Base-by-base conservation (phyloP, 768 basidiomycete species). In the Austroboletus festivus region DNA sequence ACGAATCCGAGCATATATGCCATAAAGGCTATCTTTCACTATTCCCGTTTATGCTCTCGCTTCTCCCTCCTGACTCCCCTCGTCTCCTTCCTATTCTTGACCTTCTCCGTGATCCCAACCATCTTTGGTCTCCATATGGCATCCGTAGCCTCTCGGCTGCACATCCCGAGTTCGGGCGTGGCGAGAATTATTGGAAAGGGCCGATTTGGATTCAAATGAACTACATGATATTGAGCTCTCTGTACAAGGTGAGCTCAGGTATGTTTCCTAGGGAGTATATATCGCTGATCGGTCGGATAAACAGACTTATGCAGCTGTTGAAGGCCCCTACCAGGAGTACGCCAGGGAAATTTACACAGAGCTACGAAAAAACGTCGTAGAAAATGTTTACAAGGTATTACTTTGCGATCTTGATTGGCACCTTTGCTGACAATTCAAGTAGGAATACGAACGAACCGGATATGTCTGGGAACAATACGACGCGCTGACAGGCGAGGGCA, bases 381-480 rank as follows among this genome's bases (percentile, higher is more conserved):
- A 88, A 60, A 98, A 95, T 63, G 86, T 93, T 19, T 82, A 70
- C 72, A 80, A 80, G 71, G 83, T 77, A 53, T 11, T 34, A n/a
- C n/a, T n/a, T 30, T 5, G 13, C 16, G 10, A 31, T 21, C 5
- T 28, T 20, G 12, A 18, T 38, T 38, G 10, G 38, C 24, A 48
- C 44, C 40, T 31, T 34, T 44, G 18, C 43, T 56, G 20, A 64
- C 24, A 24, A 2, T 8, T 41, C 23, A 7, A 42, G 13, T 56
- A 93, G 90, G 92, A 96, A 69, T 96, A 92, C 64, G 76, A 91
- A 61, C 80, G 88, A 23, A 96, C 93, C 4, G 93, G 93, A 4
- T 95, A 92, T 63, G 91, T 92, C 15, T 98, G 94, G 94, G 94
- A 98, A 68, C 95, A 97, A 67, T 98, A 97, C 64, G 86, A 97